Evolutionary conservation across 2,329 filamentous ascomycete genomes (phyloP), one percentile per base, ranked within the genome.

Genomic region (Hypoxylon sp.): DNA sequence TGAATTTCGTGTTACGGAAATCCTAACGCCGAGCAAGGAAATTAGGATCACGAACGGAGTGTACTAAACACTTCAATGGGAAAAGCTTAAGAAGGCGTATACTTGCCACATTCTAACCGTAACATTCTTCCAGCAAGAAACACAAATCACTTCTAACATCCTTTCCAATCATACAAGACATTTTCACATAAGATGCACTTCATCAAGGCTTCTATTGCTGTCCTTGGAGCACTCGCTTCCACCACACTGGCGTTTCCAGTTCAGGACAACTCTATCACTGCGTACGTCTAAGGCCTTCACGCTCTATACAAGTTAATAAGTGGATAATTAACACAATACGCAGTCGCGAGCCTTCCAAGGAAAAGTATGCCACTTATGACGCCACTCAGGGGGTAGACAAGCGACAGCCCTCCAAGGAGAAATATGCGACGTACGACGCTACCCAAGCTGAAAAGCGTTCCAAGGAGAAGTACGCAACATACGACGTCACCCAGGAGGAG

Each of bases 201-300:
- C 51, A 32, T 62, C 23, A 62, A 62, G 34, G 36, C 59, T 48
- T 62, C 59, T 13, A 62, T 62, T 43, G 30, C 51, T 13, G 5
- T 63, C 14, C 28, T 63, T 7, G 60, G 60, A 45, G 60, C 46
- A 21, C 60, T 63, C 32, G 32, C 50, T 28, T 56, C 59, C 17
- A 43, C 50, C 13, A 30, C 59, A 25, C n/a, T 32, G 6, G 51
- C 59, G 14, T 43, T 62, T 25, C 59, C 59, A 2, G 43, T 56
- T 2, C 50, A 53, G 34, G 59, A 49, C 21, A 62, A 55, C 38
- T 45, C 52, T 10, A 32, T 56, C 10, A 11, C 10, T 11, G 38
- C n/a, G 52, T 56, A 46, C 3, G 52, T 46, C 30, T 5, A 53
- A 17, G 32, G 21, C 14, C 25, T 7, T 13, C 1, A 17, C 21